Conservation (phyloP, 176 grass and related monocot species). For the Bromus sterilis region DNA sequence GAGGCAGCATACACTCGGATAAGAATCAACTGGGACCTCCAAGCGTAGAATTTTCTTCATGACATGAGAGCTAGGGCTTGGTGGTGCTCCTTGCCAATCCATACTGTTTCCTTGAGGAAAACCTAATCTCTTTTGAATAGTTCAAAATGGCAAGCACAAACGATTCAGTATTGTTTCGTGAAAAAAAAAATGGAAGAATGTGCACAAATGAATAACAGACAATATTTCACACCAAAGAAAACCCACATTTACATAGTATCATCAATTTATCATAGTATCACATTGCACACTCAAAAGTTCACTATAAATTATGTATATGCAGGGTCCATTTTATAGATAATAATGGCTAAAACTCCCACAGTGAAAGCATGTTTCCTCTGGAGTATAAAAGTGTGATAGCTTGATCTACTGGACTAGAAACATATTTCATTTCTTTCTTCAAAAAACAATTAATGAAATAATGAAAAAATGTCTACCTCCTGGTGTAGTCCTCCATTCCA, state of each 20-base stretch:
- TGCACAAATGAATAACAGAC: background rate
- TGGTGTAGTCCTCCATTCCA: slow-evolving; percentile 57
- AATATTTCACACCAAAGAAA: background rate
- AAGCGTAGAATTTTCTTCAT: slow-evolving; percentile 88
- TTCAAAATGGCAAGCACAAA: slow-evolving; percentile 24
- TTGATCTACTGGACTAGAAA: background rate
- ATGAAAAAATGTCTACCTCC: slow-evolving; percentile 39
- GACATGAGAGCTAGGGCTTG: slow-evolving; percentile 78
- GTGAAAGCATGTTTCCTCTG: slow-evolving; percentile 2
- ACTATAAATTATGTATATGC: background rate
- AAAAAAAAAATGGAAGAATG: background rate
- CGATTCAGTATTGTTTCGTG: background rate
- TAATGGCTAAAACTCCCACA: background rate
- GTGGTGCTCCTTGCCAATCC: slow-evolving; percentile 88
- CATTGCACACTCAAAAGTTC: background rate
- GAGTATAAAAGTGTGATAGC: background rate
- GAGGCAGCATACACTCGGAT: slow-evolving; percentile 55
- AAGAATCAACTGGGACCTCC: slow-evolving; percentile 86
- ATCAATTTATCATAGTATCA: background rate
- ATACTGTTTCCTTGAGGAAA: slow-evolving; percentile 78
- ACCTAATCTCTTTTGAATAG: slow-evolving; percentile 54
- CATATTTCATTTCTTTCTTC: background rate
- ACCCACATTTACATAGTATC: background rate
- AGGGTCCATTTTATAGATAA: slow-evolving; percentile 10
- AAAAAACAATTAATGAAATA: background rate